A percentile compares a stretch with the other conserved stretches of the same genome.
Conservation (phyloP, 2,329 filamentous ascomycete genomes). For the Phialophora verrucosa region DNA sequence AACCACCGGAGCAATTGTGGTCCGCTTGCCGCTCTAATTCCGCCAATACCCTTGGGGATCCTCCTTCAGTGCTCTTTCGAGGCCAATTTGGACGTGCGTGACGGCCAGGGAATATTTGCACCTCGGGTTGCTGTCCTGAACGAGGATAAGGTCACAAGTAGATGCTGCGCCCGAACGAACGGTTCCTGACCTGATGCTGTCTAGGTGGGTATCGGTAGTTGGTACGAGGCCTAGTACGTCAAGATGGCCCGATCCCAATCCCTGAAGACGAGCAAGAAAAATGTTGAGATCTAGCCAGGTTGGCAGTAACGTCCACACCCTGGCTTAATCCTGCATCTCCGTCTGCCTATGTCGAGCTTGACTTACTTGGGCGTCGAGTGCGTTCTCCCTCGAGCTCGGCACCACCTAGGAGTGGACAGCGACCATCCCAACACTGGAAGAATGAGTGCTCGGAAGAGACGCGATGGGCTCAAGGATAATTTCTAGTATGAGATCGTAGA, state of each 20-base stretch:
- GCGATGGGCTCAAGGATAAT: background rate
- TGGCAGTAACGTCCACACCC: background rate
- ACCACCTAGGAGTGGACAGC: background rate
- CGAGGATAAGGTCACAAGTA: background rate
- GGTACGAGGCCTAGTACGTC: background rate
- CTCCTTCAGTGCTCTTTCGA: background rate
- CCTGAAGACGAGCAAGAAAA: background rate
- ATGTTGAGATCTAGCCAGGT: background rate
- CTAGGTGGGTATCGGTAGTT: too few species aligned
- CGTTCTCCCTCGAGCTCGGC: background rate
- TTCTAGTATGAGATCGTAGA: background rate
- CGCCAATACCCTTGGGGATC: background rate
- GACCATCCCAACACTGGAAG: background rate
- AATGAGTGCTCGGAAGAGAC: background rate
- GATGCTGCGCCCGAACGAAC: background rate
- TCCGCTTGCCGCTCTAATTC: background rate
- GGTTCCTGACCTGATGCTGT: background rate
- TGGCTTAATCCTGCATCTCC: background rate
- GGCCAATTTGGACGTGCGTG: too few species aligned
- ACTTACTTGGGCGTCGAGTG: background rate
- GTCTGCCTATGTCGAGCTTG: background rate
- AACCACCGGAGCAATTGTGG: background rate
- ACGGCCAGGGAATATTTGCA: background rate
- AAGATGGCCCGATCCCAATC: background rate
- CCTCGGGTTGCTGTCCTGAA: background rate